Conservation (phyloP, 2,329 filamentous ascomycete genomes). For the Dactylonectria estremocensis region DNA sequence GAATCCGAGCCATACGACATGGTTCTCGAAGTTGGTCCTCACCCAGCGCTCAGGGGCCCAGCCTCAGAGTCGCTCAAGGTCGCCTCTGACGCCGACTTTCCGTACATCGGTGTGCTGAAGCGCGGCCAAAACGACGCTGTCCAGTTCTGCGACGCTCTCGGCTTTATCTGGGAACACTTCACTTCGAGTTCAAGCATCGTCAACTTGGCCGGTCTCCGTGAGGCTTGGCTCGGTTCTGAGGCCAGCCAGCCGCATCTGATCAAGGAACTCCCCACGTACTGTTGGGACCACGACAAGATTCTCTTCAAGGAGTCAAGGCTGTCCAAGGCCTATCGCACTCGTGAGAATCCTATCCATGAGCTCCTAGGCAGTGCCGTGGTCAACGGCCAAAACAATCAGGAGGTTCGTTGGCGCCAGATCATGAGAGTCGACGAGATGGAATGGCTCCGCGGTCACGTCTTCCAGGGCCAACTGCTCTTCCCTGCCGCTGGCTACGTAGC, state of each 20-base stretch:
- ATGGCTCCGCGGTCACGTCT: slow-evolving; percentile 59
- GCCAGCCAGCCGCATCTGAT: slow-evolving; percentile 28
- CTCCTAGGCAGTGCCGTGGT: slow-evolving; percentile 51
- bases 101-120: slow-evolving; percentile 27
- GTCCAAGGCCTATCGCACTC: slow-evolving; percentile 46
- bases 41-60: slow-evolving; percentile 63
- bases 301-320: slow-evolving; percentile 53
- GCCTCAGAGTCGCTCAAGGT: slow-evolving; percentile 57
- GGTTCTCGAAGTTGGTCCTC: slow-evolving; percentile 61
- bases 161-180: slow-evolving; percentile 36
- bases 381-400: slow-evolving; percentile 18
- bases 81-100: neutral
- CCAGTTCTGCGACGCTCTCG: slow-evolving; percentile 33
- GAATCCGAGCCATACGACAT: slow-evolving; percentile 12
- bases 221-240: slow-evolving; percentile 1
- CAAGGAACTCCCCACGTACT: slow-evolving; percentile 54
- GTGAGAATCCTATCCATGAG: slow-evolving; percentile 53
- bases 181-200: slow-evolving; percentile 7
- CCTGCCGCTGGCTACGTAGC: slow-evolving; percentile 56
- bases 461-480: slow-evolving; percentile 55
- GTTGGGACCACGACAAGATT: slow-evolving; percentile 54
- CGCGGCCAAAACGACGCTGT: slow-evolving; percentile 38
- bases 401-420: slow-evolving; percentile 46
- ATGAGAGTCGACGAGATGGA: slow-evolving; percentile 46
- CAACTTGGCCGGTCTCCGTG: neutral